phyloP scores from a whole-genome alignment of 768 basidiomycete species.

The Rubroboletus satanas region DNA sequence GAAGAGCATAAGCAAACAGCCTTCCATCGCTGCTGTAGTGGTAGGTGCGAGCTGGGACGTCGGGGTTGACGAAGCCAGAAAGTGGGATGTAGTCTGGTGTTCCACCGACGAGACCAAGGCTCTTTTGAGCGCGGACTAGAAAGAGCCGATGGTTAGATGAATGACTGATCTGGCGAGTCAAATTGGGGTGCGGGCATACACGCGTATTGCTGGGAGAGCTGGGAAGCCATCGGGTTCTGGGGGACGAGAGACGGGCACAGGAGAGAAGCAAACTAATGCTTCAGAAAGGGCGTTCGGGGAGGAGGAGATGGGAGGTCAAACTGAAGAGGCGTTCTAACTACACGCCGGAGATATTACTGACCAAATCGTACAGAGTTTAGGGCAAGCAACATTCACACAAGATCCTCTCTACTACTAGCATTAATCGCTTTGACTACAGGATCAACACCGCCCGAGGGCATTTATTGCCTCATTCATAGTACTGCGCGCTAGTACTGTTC shows the following conservation, averaged over 20 bases:
- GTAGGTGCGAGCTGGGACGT: conserved; percentile 69
- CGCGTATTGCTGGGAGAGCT: conserved; percentile 78
- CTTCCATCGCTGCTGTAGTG: conserved; percentile 85
- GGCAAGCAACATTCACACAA: conserved; percentile 1
- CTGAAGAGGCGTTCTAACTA: conserved; percentile 3
- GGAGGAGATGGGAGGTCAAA: conserved; percentile 27
- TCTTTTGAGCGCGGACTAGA: conserved; percentile 92
- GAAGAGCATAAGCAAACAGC: conserved; percentile 80
- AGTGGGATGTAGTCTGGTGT: conserved; percentile 70
- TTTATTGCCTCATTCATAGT: too few species aligned
- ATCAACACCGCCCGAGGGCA: too few species aligned
- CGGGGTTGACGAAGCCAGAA: conserved; percentile 60
- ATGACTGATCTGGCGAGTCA: conserved; percentile 2
- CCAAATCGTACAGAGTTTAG: conserved; percentile 6
- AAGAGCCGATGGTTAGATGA: conserved; percentile 16
- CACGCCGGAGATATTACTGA: not conserved
- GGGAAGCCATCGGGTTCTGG: conserved; percentile 57
- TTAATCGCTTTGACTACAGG: too few species aligned
- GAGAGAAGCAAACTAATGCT: conserved; percentile 82
- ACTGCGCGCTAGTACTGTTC: too few species aligned
- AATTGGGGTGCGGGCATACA: conserved; percentile 48
- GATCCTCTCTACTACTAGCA: too few species aligned
- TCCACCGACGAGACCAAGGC: conserved; percentile 79
- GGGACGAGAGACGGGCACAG: conserved; percentile 32
- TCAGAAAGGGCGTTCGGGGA: conserved; percentile 35